A percentile compares a stretch with the other conserved stretches of the same genome.
These are phyloP conservation scores for Penicillium manginii DNA, from an alignment of 495 filamentous ascomycete genomes.

Conservation along the genomic window DNA sequence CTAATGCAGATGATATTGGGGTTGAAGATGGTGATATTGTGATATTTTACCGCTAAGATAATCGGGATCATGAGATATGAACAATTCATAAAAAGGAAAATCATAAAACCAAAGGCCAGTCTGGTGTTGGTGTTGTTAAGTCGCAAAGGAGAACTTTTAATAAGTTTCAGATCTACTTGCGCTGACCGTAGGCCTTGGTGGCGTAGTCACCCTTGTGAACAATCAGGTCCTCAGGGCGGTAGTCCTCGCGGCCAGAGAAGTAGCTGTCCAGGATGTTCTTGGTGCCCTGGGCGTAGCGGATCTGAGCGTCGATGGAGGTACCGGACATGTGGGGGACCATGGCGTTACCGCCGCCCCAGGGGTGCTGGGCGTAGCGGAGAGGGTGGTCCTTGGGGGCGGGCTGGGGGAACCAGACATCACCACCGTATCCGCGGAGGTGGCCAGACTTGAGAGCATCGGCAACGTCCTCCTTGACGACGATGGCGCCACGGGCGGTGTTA, in stretches of 20 bases:
- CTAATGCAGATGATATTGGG: no score
- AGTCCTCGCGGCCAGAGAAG: conserved; percentile 83
- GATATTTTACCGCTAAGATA: not conserved
- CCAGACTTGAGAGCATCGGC: conserved; percentile 90
- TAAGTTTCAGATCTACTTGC: conserved; percentile 50
- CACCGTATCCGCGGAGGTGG: conserved; percentile 95
- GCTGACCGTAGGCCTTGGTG: conserved; percentile 92
- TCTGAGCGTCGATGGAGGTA: conserved; percentile 95
- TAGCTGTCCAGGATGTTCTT: conserved; percentile 92
- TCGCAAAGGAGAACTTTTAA: not conserved
- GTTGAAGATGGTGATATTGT: no score
- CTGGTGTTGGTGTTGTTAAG: not conserved
- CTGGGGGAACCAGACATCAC: conserved; percentile 93
- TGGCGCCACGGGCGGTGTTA: conserved; percentile 98
- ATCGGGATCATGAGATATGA: conserved; percentile 16
- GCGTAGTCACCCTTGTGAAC: conserved; percentile 91
- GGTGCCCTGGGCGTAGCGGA: conserved; percentile 86
- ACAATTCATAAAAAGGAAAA: conserved; percentile 6
- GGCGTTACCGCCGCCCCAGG: conserved; percentile 95
- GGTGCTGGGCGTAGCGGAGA: conserved; percentile 90
- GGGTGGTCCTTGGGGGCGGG: conserved; percentile 93
- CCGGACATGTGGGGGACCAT: conserved; percentile 99
- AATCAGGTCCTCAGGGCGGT: conserved; percentile 89
- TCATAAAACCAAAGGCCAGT: conserved; percentile 9
- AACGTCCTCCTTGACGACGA: conserved; percentile 99